Evolutionary conservation across 2,329 filamentous ascomycete genomes (phyloP), one percentile per base, ranked within the genome.

Genomic region (Pleomassaria siparia): DNA sequence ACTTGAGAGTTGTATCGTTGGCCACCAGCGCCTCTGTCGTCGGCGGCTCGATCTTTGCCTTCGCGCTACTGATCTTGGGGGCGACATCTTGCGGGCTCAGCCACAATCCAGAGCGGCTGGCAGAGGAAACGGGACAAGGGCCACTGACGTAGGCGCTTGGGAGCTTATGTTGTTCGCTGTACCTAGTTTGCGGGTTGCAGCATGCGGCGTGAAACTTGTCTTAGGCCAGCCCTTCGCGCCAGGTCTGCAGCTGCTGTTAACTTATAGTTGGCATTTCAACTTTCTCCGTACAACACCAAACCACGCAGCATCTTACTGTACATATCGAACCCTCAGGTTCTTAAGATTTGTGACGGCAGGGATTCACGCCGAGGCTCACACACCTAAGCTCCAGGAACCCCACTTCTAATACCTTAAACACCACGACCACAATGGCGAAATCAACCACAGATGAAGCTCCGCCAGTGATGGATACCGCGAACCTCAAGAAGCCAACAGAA

Each of bases 401-500:
- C 35, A 21, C 35, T 7, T 7, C n/a, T n/a, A 37, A 20, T 30
- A 36, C 18, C 26, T 16, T 28, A 44, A 33, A 45, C 20, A 26
- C 16, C 10, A 25, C 21, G 18, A 5, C 18, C 16, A 2, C 42
- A 35, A 52, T 52, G 46, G 47, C 35, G 12, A 25, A 26, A 4
- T 22, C 15, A n/a, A 25, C 30, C 9, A 33, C 15, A 32, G 40
- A 43, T 21, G 7, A 26, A 33, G 33, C 33, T n/a, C 16, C 21
- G 21, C 9, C 25, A n/a, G 35, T 16, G 3, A 63, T 64, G 58
- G 56, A 56, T 37, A 29, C 51, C 12, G 44, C 52, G 53, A 48
- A 54, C 3, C 41, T 29, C 28, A 62, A 59, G n/a, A n/a, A n/a
- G n/a, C n/a, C n/a, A n/a, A n/a, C n/a, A n/a, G n/a, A n/a, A 16